These are phyloP conservation scores for Puccinia hordei DNA, from an alignment of 1,284 basidiomycete genomes.

Conservation along the genomic window DNA sequence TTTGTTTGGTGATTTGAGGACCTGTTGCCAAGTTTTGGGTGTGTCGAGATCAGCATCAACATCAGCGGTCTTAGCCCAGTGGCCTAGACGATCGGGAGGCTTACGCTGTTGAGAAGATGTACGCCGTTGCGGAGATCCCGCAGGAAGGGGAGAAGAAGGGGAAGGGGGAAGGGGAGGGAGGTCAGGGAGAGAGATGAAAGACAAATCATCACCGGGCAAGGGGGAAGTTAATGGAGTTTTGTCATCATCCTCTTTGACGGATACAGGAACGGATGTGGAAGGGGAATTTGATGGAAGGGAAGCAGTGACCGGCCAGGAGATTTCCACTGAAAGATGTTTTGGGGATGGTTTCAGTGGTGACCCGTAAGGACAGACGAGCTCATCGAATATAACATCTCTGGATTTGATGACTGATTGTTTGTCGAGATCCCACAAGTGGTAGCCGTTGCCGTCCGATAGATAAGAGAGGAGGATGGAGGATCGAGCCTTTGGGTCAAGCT, in stretches of 20 bases:
- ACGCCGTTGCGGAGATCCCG: too few species aligned
- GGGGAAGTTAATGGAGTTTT: not conserved
- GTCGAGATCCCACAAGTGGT: not conserved
- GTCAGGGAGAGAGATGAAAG: not conserved
- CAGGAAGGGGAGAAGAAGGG: too few species aligned
- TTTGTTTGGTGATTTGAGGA: too few species aligned
- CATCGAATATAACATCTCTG: not conserved
- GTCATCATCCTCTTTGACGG: not conserved
- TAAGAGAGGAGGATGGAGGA: not conserved
- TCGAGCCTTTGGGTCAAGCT: conserved; percentile 1
- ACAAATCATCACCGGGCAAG: not conserved
- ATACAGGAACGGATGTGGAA: not conserved
- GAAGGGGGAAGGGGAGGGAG: too few species aligned
- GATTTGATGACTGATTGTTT: not conserved
- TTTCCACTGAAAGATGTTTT: not conserved
- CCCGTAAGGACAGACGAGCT: not conserved
- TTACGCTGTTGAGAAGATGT: too few species aligned
- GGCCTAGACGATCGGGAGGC: too few species aligned
- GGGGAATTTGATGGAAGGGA: too few species aligned
- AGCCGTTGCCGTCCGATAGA: conserved; percentile 1
- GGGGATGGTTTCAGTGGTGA: not conserved
- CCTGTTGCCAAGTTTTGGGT: too few species aligned
- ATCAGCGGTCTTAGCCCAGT: too few species aligned
- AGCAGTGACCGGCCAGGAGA: not conserved
- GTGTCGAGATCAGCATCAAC: too few species aligned